Conservation (phyloP, 495 filamentous ascomycete genomes). For the Penicillium samsonianum region DNA sequence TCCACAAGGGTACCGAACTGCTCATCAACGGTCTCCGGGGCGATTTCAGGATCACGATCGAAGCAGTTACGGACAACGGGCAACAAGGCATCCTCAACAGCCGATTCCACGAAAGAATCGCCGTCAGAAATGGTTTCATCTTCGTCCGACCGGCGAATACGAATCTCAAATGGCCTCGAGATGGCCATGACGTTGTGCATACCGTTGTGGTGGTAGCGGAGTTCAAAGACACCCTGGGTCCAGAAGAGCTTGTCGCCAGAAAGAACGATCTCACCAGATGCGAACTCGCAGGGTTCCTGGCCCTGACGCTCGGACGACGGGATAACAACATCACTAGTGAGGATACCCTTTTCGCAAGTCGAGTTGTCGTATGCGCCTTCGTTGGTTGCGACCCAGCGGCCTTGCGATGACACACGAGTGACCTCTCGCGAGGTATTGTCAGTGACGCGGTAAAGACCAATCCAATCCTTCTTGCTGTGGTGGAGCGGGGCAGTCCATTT, state of each 20-base stretch:
- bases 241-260: constrained; percentile 94
- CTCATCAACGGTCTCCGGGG: constrained; percentile 77
- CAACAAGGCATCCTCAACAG: constrained; percentile 75
- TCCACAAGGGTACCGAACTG: constrained; percentile 80
- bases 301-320: constrained; percentile 47
- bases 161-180: constrained; percentile 88
- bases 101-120: constrained; percentile 50
- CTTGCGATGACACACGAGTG: constrained; percentile 81
- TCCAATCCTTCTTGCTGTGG: constrained; percentile 93
- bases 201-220: constrained; percentile 94
- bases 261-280: constrained; percentile 80
- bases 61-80: constrained; percentile 88
- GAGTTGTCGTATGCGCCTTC: constrained; percentile 74
- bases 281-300: constrained; percentile 41
- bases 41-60: constrained; percentile 88
- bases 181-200: constrained; percentile 96
- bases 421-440: constrained; percentile 86
- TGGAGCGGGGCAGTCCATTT: constrained; percentile 90
- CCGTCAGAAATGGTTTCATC: constrained; percentile 56
- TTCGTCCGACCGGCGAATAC: constrained; percentile 73
- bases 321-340: constrained; percentile 62
- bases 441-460: constrained; percentile 90
- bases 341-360: constrained; percentile 74
- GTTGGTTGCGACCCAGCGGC: constrained; percentile 85
- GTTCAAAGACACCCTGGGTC: constrained; percentile 93